Conservation (phyloP, 2,329 filamentous ascomycete genomes). For the Alternaria atra region DNA sequence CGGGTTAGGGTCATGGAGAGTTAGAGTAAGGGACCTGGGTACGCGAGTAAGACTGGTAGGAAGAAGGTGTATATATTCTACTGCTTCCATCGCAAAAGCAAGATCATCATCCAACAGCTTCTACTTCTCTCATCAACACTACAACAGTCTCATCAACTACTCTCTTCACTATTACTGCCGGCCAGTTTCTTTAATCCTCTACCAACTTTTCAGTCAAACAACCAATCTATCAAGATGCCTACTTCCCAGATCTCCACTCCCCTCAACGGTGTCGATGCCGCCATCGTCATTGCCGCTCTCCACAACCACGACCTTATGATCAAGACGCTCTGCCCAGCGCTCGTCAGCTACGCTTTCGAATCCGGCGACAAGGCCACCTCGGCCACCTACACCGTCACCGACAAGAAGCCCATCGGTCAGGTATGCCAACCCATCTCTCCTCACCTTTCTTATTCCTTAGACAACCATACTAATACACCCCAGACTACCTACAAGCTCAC, state of each 20-base stretch:
- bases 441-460: background rate
- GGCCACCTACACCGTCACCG: slow-evolving; percentile 50
- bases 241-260: slow-evolving; percentile 51
- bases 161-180: background rate
- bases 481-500: slow-evolving; percentile 54
- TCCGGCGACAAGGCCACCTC: slow-evolving; percentile 41
- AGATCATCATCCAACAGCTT: slow-evolving; percentile 10
- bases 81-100: background rate
- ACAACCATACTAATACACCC: background rate
- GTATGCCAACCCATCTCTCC: slow-evolving; percentile 17
- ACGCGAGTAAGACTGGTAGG: slow-evolving; percentile 5
- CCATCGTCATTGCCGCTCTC: slow-evolving; percentile 45
- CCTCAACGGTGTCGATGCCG: slow-evolving; percentile 35
- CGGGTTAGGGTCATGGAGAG: background rate
- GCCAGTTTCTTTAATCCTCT: slow-evolving; percentile 4
- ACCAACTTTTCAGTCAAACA: background rate
- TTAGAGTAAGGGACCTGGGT: background rate
- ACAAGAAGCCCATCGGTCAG: slow-evolving; percentile 53
- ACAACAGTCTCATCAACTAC: background rate
- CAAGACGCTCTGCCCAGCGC: slow-evolving; percentile 48
- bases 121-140: slow-evolving; percentile 12
- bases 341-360: slow-evolving; percentile 46
- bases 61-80: slow-evolving; percentile 16
- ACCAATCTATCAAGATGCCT: slow-evolving; percentile 38
- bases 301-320: slow-evolving; percentile 55